Percentiles rank a stretch among this genome's conserved stretches.
These are phyloP conservation scores for Candida labiduridarum DNA, from an alignment of 1,139 yeast genomes.

Conservation along the genomic window DNA sequence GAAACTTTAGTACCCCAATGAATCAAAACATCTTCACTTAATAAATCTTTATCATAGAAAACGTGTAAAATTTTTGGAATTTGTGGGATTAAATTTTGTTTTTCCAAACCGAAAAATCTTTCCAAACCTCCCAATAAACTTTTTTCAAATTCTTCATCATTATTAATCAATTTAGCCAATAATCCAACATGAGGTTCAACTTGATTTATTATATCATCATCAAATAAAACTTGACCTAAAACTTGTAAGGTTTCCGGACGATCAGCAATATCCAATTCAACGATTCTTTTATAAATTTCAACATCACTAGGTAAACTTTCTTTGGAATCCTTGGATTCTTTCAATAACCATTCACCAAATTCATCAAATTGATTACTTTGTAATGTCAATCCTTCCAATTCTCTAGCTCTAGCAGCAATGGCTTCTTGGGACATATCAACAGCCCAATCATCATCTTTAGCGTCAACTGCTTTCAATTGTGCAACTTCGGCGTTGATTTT, in stretches of 20 bases:
- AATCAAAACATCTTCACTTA: conserved; percentile 78
- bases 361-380: conserved; percentile 57
- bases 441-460: conserved; percentile 93
- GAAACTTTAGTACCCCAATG: conserved; percentile 93
- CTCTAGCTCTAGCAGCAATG: conserved; percentile 88
- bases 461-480: conserved; percentile 62
- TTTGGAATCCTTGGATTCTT: conserved; percentile 54
- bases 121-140: conserved; percentile 95
- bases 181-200: conserved; percentile 79
- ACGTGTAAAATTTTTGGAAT: conserved; percentile 83
- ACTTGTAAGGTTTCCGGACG: conserved; percentile 86
- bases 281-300: conserved; percentile 88
- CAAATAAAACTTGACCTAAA: conserved; percentile 86
- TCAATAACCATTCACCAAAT: conserved; percentile 87
- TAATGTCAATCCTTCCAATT: conserved; percentile 65
- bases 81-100: conserved; percentile 70
- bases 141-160: conserved; percentile 70
- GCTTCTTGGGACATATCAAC: conserved; percentile 98
- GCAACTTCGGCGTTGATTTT: conserved; percentile 88
- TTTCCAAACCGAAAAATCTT: conserved; percentile 84
- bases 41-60: conserved; percentile 79
- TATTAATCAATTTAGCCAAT: conserved; percentile 71
- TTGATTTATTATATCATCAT: conserved; percentile 74
- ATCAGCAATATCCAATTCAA: conserved; percentile 71
- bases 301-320: conserved; percentile 75